Percentiles rank a stretch among this genome's conserved stretches.
phyloP scores from a whole-genome alignment of 2,329 filamentous ascomycete species.

The Paraconiothyrium sp. region DNA sequence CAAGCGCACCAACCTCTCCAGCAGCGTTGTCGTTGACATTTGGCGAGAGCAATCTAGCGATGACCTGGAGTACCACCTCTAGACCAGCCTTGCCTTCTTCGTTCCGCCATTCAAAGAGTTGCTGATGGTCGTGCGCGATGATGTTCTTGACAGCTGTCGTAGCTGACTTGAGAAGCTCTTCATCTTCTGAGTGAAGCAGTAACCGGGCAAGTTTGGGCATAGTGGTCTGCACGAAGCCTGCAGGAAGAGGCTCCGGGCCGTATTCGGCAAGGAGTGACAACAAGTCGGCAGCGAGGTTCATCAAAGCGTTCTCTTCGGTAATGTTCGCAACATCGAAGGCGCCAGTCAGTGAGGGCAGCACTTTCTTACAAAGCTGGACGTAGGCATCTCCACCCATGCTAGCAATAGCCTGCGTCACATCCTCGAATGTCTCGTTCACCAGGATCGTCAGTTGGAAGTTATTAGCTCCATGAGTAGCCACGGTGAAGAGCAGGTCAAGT shows the following conservation, averaged over 20 bases:
- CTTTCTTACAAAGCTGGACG: conserved; percentile 81
- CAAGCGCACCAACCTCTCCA: conserved; percentile 93
- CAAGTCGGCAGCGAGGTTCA: conserved; percentile 87
- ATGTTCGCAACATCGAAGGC: conserved; percentile 89
- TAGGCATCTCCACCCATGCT: conserved; percentile 74
- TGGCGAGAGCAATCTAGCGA: conserved; percentile 87
- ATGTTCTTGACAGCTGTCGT: conserved; percentile 90
- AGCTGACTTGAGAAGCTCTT: conserved; percentile 85
- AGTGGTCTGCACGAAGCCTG: conserved; percentile 83
- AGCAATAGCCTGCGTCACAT: conserved; percentile 76
- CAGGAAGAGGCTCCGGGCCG: conserved; percentile 83
- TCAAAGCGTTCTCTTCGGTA: conserved; percentile 84
- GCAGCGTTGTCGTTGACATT: conserved; percentile 91
- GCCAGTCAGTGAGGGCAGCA: conserved; percentile 85
- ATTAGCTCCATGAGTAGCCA: conserved; percentile 85
- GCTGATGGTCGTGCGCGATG: conserved; percentile 86
- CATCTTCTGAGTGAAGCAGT: conserved; percentile 84
- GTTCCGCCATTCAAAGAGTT: conserved; percentile 88
- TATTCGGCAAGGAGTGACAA: conserved; percentile 83
- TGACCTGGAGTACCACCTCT: conserved; percentile 88
- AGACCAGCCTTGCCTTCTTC: conserved; percentile 80
- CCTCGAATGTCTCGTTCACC: conserved; percentile 90
- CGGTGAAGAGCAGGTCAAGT: conserved; percentile 83
- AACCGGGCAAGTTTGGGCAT: conserved; percentile 88
- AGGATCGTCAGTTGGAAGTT: conserved; percentile 93